phyloP scores from a whole-genome alignment of 78 protist genomes.

The Dictyostelium firmibasis region DNA sequence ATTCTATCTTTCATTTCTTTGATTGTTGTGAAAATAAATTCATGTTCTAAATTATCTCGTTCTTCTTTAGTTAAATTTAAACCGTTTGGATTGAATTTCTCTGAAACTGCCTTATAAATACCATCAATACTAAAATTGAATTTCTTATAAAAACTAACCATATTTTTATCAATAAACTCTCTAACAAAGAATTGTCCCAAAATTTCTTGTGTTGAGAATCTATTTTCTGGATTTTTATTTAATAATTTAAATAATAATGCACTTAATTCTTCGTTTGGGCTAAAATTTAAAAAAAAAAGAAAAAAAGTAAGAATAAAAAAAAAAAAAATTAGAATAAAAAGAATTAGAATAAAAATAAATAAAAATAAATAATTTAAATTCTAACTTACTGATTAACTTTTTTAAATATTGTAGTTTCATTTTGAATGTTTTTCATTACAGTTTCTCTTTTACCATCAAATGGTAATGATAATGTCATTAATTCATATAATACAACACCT shows the following conservation, averaged over 20 bases:
- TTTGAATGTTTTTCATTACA: neutral
- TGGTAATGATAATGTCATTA: conserved; percentile 10
- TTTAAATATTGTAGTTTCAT: neutral
- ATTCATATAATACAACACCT: neutral
- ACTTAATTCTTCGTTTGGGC: neutral
- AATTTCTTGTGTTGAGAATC: neutral
- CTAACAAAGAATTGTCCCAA: neutral
- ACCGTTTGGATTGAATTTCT: neutral
- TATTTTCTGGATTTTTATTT: neutral
- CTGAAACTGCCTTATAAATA: neutral
- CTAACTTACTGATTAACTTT: neutral
- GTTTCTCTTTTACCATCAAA: neutral
- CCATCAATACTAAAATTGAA: neutral
- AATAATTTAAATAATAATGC: neutral
- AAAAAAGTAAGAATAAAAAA: too few relatives aligned
- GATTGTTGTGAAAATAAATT: neutral
- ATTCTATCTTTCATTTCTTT: conserved; percentile 5
- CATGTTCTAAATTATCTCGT: neutral
- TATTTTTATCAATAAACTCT: neutral
- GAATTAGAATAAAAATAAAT: too few relatives aligned
- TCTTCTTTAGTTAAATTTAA: neutral
- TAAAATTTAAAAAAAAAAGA: neutral
- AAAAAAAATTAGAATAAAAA: too few relatives aligned
- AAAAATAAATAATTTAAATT: neutral
- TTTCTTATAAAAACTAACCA: neutral